phyloP scores from a whole-genome alignment of 305 asterid genomes.

The Fraxinus dipetala region DNA sequence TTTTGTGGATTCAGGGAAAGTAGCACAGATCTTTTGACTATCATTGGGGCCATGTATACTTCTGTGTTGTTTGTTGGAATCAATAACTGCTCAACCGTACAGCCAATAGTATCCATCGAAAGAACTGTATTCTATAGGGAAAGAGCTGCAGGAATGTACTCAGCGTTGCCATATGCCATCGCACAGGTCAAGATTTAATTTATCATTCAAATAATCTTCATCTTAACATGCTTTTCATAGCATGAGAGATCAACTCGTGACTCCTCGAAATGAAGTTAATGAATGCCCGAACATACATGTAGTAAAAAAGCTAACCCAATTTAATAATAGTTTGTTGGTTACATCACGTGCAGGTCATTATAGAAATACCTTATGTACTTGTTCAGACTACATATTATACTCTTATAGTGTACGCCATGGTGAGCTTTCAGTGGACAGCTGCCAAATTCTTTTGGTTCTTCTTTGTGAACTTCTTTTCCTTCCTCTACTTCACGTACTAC shows the following conservation, averaged over 20 bases:
- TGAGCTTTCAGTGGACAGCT: slow-evolving; percentile 66
- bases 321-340: not conserved
- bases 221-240: not conserved
- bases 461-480: slow-evolving; percentile 61
- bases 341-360: slow-evolving; percentile 39
- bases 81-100: slow-evolving; percentile 58
- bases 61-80: slow-evolving; percentile 58
- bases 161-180: slow-evolving; percentile 68
- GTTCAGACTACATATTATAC: slow-evolving; percentile 57
- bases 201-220: not conserved
- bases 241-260: not conserved
- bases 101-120: slow-evolving; percentile 56
- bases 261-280: not conserved
- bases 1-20: slow-evolving; percentile 33
- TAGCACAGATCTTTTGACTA: slow-evolving; percentile 47
- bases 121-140: slow-evolving; percentile 73
- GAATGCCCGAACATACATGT: not conserved
- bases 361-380: slow-evolving; percentile 60
- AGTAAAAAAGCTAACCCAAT: not conserved
- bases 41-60: slow-evolving; percentile 63
- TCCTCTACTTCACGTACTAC: slow-evolving; percentile 70
- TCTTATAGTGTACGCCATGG: slow-evolving; percentile 62
- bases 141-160: slow-evolving; percentile 73
- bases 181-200: slow-evolving; percentile 45
- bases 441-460: slow-evolving; percentile 68